Evolutionary conservation across 148 eudicot genomes (phyloP).

Genomic region (Chenopodium album): DNA sequence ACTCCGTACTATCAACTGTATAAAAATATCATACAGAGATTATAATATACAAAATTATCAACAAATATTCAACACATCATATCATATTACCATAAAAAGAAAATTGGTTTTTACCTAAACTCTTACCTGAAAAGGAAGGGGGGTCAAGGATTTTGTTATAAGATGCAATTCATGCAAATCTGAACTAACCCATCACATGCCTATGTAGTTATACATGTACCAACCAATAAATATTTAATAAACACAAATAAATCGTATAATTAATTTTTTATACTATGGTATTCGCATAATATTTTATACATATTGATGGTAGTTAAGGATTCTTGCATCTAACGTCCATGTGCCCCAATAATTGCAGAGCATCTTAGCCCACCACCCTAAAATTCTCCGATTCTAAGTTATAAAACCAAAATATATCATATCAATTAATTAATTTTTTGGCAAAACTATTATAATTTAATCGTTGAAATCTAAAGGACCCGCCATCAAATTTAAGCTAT

Average conservation of each 20-base stretch:
- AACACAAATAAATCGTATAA: too few species aligned
- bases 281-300: background rate
- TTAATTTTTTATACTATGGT: background rate
- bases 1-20: too few species aligned
- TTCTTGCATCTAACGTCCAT: constrained; percentile 5
- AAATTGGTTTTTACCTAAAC: background rate
- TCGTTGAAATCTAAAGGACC: background rate
- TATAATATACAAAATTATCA: too few species aligned
- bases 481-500: background rate
- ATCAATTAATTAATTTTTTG: background rate
- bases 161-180: background rate
- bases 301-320: background rate
- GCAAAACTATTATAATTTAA: background rate
- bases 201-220: background rate
- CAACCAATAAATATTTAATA: too few species aligned
- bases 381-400: background rate
- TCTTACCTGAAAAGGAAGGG: background rate
- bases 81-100: background rate
- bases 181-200: background rate
- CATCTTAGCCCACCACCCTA: constrained; percentile 1
- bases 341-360: constrained; percentile 7
- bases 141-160: background rate
- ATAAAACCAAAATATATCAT: background rate
- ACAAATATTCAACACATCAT: background rate
- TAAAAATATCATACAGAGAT: too few species aligned